phyloP scores from a whole-genome alignment of 164 flowering plant genomes.

The Tetracentron sinense region DNA sequence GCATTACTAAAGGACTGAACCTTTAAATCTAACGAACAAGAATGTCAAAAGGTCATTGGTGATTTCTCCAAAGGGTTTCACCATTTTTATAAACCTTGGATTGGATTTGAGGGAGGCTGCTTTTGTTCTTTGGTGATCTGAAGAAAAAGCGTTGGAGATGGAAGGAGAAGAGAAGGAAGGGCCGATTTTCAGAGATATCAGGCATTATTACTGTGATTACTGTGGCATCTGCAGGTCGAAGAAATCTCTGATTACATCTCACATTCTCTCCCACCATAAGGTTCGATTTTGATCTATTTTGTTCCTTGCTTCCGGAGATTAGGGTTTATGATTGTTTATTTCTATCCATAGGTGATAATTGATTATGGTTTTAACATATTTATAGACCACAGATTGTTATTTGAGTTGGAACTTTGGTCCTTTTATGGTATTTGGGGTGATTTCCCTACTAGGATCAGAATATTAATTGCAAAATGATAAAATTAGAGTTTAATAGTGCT shows the following conservation, averaged over 20 bases:
- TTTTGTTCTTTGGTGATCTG: too few relatives aligned
- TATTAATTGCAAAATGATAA: too few relatives aligned
- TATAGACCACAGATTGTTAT: background rate
- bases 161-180: conserved; percentile 7
- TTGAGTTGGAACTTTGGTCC: background rate
- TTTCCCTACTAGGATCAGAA: too few relatives aligned
- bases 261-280: conserved; percentile 24
- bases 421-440: background rate
- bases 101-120: too few relatives aligned
- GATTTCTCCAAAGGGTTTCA: too few relatives aligned
- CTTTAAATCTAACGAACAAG: too few relatives aligned
- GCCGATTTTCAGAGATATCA: conserved; percentile 14
- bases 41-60: too few relatives aligned
- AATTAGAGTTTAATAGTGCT: too few relatives aligned
- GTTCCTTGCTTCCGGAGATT: background rate
- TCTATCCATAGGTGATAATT: background rate
- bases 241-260: conserved; percentile 21
- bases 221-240: conserved; percentile 31
- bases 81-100: too few relatives aligned
- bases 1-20: too few relatives aligned
- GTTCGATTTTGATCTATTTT: background rate
- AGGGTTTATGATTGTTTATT: too few relatives aligned
- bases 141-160: background rate
- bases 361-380: background rate
- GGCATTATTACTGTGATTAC: conserved; percentile 25